Evolutionary conservation across 2,329 filamentous ascomycete genomes (phyloP).

Genomic region (Dactylellina drechsleri): DNA sequence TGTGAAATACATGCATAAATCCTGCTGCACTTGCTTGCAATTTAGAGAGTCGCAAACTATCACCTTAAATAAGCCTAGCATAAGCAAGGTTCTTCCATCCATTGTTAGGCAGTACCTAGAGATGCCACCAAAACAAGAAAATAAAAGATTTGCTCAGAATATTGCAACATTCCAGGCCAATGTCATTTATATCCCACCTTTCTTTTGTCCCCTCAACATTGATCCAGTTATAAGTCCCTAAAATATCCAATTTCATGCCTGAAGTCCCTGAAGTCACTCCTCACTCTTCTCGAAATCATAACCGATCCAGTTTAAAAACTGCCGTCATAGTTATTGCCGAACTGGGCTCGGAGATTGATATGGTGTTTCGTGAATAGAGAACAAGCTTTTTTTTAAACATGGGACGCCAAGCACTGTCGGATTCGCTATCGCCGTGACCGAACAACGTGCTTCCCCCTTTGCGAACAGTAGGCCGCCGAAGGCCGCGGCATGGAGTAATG

Average conservation of each 20-base stretch:
- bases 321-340: slow-evolving; percentile 37
- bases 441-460: slow-evolving; percentile 36
- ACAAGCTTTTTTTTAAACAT: slow-evolving; percentile 26
- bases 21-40: no score
- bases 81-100: no score
- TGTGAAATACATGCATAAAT: no score
- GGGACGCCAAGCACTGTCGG: slow-evolving; percentile 28
- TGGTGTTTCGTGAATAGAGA: slow-evolving; percentile 23
- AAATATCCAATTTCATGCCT: slow-evolving; percentile 55
- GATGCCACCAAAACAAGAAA: no score
- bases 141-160: no score
- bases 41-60: no score
- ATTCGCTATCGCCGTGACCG: slow-evolving; percentile 45
- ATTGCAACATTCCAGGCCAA: no score
- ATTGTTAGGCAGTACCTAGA: no score
- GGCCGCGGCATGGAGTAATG: not conserved
- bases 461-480: slow-evolving; percentile 14
- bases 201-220: slow-evolving; percentile 54
- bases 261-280: slow-evolving; percentile 49
- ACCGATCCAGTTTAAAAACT: slow-evolving; percentile 33
- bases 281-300: slow-evolving; percentile 54
- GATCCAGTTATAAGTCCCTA: slow-evolving; percentile 35
- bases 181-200: no score
- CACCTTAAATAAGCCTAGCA: no score
- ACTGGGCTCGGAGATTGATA: slow-evolving; percentile 12